Conservation (phyloP, 768 basidiomycete species). For the Daedalea quercina region DNA sequence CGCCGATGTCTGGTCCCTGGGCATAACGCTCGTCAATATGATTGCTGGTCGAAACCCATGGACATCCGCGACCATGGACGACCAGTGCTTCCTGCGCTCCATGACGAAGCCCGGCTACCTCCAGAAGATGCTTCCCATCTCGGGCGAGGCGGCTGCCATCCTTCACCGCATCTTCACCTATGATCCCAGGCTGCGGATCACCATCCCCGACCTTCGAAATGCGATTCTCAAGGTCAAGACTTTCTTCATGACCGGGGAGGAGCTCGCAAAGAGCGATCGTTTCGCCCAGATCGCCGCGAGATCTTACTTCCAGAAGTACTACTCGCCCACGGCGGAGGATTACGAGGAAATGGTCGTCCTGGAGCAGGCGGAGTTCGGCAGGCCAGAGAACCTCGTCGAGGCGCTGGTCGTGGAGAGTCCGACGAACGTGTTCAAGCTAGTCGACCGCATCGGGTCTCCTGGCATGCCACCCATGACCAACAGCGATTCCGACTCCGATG, state of each 20-base stretch:
- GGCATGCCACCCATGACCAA: neutral
- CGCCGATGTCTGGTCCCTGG: slow-evolving; percentile 32
- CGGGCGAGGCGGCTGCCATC: slow-evolving; percentile 35
- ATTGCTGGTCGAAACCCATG: slow-evolving; percentile 47
- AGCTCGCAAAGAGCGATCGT: slow-evolving; percentile 29
- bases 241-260: slow-evolving; percentile 53
- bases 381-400: neutral
- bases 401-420: neutral
- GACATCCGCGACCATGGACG: slow-evolving; percentile 40
- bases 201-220: slow-evolving; percentile 52
- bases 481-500: neutral
- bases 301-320: slow-evolving; percentile 10
- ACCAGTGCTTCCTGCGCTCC: slow-evolving; percentile 41
- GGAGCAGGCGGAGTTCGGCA: neutral
- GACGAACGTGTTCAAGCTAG: neutral
- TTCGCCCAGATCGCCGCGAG: slow-evolving; percentile 20
- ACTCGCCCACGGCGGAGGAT: neutral
- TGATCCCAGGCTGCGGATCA: slow-evolving; percentile 54
- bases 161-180: slow-evolving; percentile 56
- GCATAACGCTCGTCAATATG: slow-evolving; percentile 50
- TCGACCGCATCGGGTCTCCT: neutral
- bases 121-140: slow-evolving; percentile 44
- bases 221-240: slow-evolving; percentile 49
- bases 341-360: neutral
- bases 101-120: slow-evolving; percentile 40